A percentile compares a stretch with the other conserved stretches of the same genome.
Conservation (phyloP, 225 moss, liverwort and hornwort genomes). For the Bryoerythrophyllum caledonicum region DNA sequence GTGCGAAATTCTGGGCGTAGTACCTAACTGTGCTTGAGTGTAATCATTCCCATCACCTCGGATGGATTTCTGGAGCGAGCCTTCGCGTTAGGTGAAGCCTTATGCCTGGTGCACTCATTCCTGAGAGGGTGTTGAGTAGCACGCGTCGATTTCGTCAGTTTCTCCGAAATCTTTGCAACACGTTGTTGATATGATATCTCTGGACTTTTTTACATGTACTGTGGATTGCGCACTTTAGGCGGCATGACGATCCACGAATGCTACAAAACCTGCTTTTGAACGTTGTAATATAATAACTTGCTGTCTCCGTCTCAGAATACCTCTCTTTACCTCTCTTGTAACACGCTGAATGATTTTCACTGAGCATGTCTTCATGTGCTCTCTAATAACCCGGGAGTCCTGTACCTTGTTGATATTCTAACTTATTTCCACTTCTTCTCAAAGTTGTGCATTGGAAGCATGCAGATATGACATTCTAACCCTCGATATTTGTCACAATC, state of each 20-base stretch:
- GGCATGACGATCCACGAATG: background rate
- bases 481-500: too few relatives aligned
- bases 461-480: too few relatives aligned
- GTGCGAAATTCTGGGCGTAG: background rate
- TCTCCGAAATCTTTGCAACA: background rate
- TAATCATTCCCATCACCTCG: slow-evolving; percentile 1
- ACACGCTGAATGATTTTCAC: too few relatives aligned
- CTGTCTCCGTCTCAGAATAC: background rate
- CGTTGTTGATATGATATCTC: background rate
- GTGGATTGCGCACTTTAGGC: background rate
- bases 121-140: background rate
- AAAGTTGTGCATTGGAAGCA: too few relatives aligned
- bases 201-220: background rate
- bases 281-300: background rate
- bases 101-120: background rate
- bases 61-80: background rate
- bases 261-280: background rate
- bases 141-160: background rate
- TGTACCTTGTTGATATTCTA: too few relatives aligned
- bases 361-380: too few relatives aligned
- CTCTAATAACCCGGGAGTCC: too few relatives aligned
- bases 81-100: background rate
- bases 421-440: too few relatives aligned
- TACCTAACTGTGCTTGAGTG: background rate
- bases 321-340: too few relatives aligned